Evolutionary conservation across 192 early-diverging fungal genomes (phyloP), one percentile per base, ranked within the genome.

Genomic region (Podila verticillata): DNA sequence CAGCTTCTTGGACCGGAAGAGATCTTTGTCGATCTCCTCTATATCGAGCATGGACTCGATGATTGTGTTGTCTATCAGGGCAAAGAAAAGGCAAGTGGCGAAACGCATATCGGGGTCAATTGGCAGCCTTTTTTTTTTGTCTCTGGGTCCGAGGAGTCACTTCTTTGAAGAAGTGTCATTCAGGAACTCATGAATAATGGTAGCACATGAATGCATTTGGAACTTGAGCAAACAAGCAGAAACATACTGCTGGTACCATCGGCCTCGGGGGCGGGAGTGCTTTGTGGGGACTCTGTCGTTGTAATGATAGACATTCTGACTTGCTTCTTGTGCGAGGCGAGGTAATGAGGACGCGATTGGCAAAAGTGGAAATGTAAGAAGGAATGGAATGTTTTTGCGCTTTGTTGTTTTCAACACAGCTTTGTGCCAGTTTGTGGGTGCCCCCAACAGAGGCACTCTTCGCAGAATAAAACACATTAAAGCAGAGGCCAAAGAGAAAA

Each of bases 1-100:
- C 17, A 97, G 85, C 48, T 92, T 84, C 48, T 92, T 92, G 29
- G 89, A 90, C 30, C 89, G 85, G 62, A 84, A 97, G 30, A 93
- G 82, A 73, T 95, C 88, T 0, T 82, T 84, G 62, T 95, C 95
- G 10, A 95, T 82, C 70, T 93, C 88, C 35, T 86, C 80, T 3
- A 88, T 70, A 22, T 85, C 85, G 15, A 88, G 75, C 57, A 86
- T 84, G 30, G 75, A 70, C 22, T 83, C 81, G 34, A 84, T 67
- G 15, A 68, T 68, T 32, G 65, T 72, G 17, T 69, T 65, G 24
- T 65, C 74, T 77, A 70, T 22, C 15, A 6, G 1, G 12, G n/a
- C n/a, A 28, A 7, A 44, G 39, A 15, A 49, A 49, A 22, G 6
- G 24, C 29, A 30, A 47, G 13, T 36, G 63, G 49, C n/a, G 26